Base-by-base conservation (phyloP, 768 basidiomycete genomes). In the Boletus rubroflammeus region DNA sequence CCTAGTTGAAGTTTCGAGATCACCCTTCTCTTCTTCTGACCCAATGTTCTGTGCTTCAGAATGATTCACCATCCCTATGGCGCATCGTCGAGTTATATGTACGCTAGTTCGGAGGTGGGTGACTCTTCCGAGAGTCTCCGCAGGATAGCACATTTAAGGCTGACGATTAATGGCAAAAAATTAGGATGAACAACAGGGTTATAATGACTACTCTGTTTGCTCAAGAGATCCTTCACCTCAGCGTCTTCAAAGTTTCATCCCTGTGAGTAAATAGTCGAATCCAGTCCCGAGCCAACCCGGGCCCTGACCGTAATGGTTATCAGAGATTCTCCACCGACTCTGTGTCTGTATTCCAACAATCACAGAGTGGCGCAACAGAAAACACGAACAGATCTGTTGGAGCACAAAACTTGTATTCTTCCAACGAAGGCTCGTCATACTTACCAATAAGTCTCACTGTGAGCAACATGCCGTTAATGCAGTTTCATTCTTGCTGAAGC, bases 41-140 rank as follows among this genome's bases (percentile, higher is more conserved):
- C 56, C 55, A 26, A 66, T 67, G 65, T 26, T 49, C 60, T 58
- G 36, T 53, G 40, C 55, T 45, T 53, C 57, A 67, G 39, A 56
- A 71, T 69, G 60, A 69, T 67, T 40, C 48, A 61, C 51, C 67
- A 69, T 56, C 67, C 67, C 15, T 69, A 69, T 34, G 65, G 55
- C 35, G 60, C 66, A 43, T 55, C 69, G 25, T 62, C 69, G 15
- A 63, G 58, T 42, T 71, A 63, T 32, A 40, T 69, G 50, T 67
- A 69, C 32, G 54, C 62, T 15, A 56, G 40, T 29, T n/a, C n/a
- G n/a, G 59, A 57, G 56, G 69, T 65, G 38, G 42, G 69, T 57
- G 9, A 6, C 35, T n/a, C 15, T 14, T 34, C 34, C 1, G 3
- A 17, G 5, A 28, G 7, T 32, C 34, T 19, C 36, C 23, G 13